Conservation (phyloP, 352 stramenopile species). For the Lagenidium sp. region DNA sequence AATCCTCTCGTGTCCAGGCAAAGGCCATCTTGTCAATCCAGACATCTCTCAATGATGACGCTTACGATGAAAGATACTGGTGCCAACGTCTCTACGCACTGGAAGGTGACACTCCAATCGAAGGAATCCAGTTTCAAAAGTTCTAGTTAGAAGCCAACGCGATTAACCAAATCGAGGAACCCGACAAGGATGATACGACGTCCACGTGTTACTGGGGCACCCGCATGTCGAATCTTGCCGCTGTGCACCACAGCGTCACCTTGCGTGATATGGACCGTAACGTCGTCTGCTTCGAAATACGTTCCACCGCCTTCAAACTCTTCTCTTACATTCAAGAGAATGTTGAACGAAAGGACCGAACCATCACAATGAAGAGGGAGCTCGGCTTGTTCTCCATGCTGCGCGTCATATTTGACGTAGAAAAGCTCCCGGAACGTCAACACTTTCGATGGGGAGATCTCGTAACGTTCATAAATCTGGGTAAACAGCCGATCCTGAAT, state of each 20-base stretch:
- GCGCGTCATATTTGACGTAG: conserved; percentile 82
- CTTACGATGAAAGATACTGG: conserved; percentile 72
- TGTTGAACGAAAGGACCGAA: conserved; percentile 92
- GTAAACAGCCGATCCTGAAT: conserved; percentile 48
- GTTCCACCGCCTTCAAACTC: conserved; percentile 91
- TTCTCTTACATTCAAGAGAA: conserved; percentile 71
- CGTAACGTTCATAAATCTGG: conserved; percentile 33
- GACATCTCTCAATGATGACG: conserved; percentile 45
- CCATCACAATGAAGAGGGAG: conserved; percentile 90
- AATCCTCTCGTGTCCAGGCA: conserved; percentile 21
- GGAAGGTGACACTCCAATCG: conserved; percentile 63
- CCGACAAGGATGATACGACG: conserved; percentile 87
- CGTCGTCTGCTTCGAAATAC: conserved; percentile 79
- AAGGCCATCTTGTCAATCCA: conserved; percentile 76
- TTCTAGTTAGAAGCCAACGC: conserved; percentile 26
- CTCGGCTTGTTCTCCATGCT: conserved; percentile 41
- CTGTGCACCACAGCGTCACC: conserved; percentile 88
- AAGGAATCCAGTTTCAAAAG: conserved; percentile 69
- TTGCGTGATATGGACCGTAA: conserved; percentile 62
- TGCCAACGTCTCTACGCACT: conserved; percentile 64
- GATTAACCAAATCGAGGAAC: conserved; percentile 85
- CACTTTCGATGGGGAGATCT: conserved; percentile 23
- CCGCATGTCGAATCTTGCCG: conserved; percentile 90
- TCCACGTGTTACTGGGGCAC: conserved; percentile 73
- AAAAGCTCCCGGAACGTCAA: conserved; percentile 83